Conservation (phyloP, 1,284 basidiomycete genomes). For the Xanthoconium separans region DNA sequence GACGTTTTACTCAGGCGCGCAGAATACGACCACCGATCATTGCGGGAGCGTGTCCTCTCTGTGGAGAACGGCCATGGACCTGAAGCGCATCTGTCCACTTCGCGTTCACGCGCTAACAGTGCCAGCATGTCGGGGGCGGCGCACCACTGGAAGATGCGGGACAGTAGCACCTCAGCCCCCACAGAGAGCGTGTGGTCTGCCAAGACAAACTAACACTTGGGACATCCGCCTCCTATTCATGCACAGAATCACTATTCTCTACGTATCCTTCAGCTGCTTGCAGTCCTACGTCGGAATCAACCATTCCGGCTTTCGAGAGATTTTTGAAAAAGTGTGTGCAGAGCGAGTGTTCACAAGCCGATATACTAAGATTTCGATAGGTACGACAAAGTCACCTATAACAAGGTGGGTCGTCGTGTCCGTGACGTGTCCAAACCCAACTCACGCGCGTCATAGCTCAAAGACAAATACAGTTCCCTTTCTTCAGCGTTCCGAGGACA, state of each 20-base stretch:
- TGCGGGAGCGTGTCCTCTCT: constrained; percentile 56
- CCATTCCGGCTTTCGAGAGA: constrained; percentile 93
- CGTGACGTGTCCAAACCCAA: not conserved
- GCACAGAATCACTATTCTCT: constrained; percentile 86
- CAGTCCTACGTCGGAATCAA: constrained; percentile 93
- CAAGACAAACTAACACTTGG: constrained; percentile 80
- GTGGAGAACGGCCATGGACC: constrained; percentile 34
- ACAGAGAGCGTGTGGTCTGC: constrained; percentile 76
- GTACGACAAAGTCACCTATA: constrained; percentile 94
- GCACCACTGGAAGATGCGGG: constrained; percentile 49
- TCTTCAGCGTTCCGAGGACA: constrained; percentile 59
- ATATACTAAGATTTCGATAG: constrained; percentile 37
- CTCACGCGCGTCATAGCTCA: constrained; percentile 50
- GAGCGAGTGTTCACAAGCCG: not conserved
- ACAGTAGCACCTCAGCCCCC: constrained; percentile 47
- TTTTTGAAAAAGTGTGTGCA: constrained; percentile 85
- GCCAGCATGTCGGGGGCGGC: constrained; percentile 38
- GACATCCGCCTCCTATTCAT: constrained; percentile 92
- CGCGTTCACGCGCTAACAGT: constrained; percentile 21
- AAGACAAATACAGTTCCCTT: constrained; percentile 83
- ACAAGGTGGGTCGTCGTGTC: constrained; percentile 47
- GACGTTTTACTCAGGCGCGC: constrained; percentile 21
- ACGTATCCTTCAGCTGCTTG: constrained; percentile 80
- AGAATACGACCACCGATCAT: constrained; percentile 22
- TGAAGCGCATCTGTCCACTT: constrained; percentile 38